phyloP scores from a whole-genome alignment of 2,329 filamentous ascomycete genomes.

The Amphichorda felina region DNA sequence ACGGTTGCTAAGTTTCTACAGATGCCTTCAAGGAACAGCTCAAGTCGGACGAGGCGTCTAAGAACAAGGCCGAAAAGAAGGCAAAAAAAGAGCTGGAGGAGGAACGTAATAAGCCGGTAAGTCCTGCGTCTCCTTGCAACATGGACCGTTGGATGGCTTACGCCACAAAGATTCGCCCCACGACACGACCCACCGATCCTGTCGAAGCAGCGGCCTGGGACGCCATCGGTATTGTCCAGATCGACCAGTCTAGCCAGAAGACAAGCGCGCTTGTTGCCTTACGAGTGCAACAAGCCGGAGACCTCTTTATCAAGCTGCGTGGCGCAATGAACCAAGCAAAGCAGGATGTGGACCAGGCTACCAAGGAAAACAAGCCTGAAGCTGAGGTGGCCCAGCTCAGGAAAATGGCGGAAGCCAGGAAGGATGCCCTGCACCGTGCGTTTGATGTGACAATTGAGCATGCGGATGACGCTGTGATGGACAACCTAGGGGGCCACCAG shows the following conservation, averaged over 20 bases:
- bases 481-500: slow-evolving; percentile 45
- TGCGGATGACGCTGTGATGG: slow-evolving; percentile 42
- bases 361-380: slow-evolving; percentile 27
- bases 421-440: slow-evolving; percentile 35
- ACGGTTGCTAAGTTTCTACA: slow-evolving; percentile 5
- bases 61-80: slow-evolving; percentile 32
- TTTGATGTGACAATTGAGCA: slow-evolving; percentile 41
- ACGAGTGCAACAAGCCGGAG: slow-evolving; percentile 38
- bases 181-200: slow-evolving; percentile 29
- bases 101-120: slow-evolving; percentile 25
- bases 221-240: slow-evolving; percentile 34
- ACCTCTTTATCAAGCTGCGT: slow-evolving; percentile 35
- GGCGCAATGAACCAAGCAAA: slow-evolving; percentile 34
- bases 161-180: slow-evolving; percentile 21
- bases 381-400: slow-evolving; percentile 24
- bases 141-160: neutral
- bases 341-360: slow-evolving; percentile 28
- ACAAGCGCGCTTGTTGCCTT: slow-evolving; percentile 27
- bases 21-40: slow-evolving; percentile 33
- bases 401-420: slow-evolving; percentile 28
- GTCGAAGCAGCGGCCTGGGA: slow-evolving; percentile 41
- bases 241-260: slow-evolving; percentile 27
- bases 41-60: slow-evolving; percentile 30
- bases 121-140: slow-evolving; percentile 6
- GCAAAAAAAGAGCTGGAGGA: slow-evolving; percentile 29